These are phyloP conservation scores for Chenopodium suecicum DNA, from an alignment of 148 eudicot genomes.

Conservation along the genomic window DNA sequence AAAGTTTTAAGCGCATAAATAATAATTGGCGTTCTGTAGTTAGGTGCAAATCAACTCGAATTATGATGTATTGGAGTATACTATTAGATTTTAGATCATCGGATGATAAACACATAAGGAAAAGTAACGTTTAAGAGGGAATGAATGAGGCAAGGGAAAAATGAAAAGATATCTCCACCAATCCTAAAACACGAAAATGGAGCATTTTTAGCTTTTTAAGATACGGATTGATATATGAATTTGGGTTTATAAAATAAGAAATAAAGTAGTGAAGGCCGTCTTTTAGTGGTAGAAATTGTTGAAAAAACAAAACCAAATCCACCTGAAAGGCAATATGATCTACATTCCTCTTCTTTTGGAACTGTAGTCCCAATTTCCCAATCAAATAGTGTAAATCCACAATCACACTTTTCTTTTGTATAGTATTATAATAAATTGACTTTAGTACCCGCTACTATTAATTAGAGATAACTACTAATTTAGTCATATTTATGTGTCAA, in stretches of 20 bases:
- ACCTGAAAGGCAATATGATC: slow-evolving; percentile 22
- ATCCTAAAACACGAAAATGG: slow-evolving; percentile 49
- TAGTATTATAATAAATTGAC: slow-evolving; percentile 14
- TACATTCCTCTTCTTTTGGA: slow-evolving; percentile 14
- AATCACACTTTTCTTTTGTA: slow-evolving; percentile 13
- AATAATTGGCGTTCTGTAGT: no score
- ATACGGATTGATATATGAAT: slow-evolving; percentile 16
- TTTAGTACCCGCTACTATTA: slow-evolving; percentile 5
- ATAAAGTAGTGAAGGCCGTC: slow-evolving; percentile 1
- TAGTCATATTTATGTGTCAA: background rate
- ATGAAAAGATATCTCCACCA: slow-evolving; percentile 37
- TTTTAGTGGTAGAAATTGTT: slow-evolving; percentile 17
- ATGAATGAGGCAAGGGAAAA: slow-evolving; percentile 29
- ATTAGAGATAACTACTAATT: background rate
- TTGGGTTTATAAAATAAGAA: background rate
- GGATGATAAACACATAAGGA: no score
- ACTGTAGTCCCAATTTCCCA: slow-evolving; percentile 28
- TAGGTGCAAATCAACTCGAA: no score
- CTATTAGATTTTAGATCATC: no score
- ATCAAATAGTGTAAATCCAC: slow-evolving; percentile 24
- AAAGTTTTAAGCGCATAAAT: no score
- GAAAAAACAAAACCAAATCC: slow-evolving; percentile 21
- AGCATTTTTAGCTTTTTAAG: slow-evolving; percentile 31
- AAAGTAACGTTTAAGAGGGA: slow-evolving; percentile 6
- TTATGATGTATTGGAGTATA: no score